phyloP scores from a whole-genome alignment of 257 asterid genomes.

The Datura wrightii region DNA sequence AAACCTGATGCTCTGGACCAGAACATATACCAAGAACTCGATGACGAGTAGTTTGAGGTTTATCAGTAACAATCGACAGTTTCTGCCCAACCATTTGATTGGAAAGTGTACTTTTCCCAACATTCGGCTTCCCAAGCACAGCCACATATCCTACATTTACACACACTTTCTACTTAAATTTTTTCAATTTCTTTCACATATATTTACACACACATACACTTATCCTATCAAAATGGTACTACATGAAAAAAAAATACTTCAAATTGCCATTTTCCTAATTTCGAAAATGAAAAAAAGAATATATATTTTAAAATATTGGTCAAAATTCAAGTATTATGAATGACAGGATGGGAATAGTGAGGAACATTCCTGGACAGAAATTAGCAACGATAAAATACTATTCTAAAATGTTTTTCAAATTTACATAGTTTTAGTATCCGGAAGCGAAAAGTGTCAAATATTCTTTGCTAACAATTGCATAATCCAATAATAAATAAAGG shows the following conservation, averaged over 20 bases:
- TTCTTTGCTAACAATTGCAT: neutral
- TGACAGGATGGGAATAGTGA: neutral
- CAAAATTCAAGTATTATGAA: neutral
- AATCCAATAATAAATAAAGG: neutral
- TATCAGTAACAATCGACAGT: conserved; percentile 88
- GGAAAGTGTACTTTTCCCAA: conserved; percentile 92
- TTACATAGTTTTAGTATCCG: neutral
- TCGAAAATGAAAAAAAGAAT: neutral
- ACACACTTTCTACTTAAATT: neutral
- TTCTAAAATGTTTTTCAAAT: neutral
- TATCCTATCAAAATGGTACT: neutral
- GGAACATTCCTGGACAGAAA: neutral
- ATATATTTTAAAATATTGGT: neutral
- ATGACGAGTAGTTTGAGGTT: conserved; percentile 96
- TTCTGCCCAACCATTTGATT: conserved; percentile 95
- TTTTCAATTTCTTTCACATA: neutral
- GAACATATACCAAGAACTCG: conserved; percentile 94
- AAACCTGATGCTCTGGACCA: conserved; percentile 82
- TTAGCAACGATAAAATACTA: neutral
- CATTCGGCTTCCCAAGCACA: conserved; percentile 92
- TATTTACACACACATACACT: conserved; percentile 1
- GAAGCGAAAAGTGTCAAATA: neutral
- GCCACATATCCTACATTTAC: conserved; percentile 70
- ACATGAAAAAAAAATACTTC: neutral
- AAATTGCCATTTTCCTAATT: neutral